These are phyloP conservation scores for Arthrobotrys sphaeroides DNA, from an alignment of 2,329 filamentous ascomycete genomes.

Conservation along the genomic window DNA sequence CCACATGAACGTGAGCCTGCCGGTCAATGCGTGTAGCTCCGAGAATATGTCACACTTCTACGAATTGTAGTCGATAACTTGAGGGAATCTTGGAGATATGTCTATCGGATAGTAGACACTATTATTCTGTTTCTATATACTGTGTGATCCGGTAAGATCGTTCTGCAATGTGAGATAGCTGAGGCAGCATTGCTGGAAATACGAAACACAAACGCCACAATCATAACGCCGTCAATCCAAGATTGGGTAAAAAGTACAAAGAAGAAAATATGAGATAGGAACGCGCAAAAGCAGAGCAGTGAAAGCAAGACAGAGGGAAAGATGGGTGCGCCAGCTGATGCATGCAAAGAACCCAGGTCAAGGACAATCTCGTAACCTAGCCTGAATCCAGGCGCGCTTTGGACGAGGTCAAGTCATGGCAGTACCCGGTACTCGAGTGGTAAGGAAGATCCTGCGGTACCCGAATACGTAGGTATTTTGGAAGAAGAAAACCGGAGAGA, in stretches of 20 bases:
- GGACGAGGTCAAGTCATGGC: too few relatives aligned
- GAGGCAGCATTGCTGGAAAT: neutral
- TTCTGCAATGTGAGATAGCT: neutral
- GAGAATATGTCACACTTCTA: too few relatives aligned
- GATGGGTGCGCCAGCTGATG: neutral
- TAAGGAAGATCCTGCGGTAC: too few relatives aligned
- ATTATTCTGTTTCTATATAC: conserved; percentile 2
- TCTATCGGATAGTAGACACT: neutral
- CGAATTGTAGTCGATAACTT: too few relatives aligned
- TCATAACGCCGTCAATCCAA: neutral
- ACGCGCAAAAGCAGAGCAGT: neutral
- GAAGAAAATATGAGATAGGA: neutral
- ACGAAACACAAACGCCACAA: neutral
- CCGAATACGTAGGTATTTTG: too few relatives aligned
- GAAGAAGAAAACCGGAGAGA: neutral
- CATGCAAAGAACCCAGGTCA: neutral
- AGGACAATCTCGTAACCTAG: too few relatives aligned
- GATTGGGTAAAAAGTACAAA: neutral
- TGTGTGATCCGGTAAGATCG: neutral
- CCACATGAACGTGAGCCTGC: too few relatives aligned
- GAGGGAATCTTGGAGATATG: too few relatives aligned
- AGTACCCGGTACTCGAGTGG: too few relatives aligned
- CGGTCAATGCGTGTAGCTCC: too few relatives aligned
- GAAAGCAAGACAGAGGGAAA: neutral
- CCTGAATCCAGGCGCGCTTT: too few relatives aligned